Conservation (phyloP, 139 green algal species). For the Chlorella sp. region DNA sequence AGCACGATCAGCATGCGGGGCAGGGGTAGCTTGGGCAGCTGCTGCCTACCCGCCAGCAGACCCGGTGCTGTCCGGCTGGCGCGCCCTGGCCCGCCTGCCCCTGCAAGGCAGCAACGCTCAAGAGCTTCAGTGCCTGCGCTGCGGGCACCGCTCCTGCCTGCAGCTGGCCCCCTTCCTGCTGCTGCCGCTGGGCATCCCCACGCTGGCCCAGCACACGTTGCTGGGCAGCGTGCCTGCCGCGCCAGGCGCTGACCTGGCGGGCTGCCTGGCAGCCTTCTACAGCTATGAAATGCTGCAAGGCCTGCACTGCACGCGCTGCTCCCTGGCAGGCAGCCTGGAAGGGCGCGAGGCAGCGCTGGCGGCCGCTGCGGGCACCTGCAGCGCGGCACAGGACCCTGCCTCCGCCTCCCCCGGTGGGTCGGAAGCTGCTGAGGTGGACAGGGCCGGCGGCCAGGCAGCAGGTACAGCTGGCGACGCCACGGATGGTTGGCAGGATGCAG, state of each 20-base stretch:
- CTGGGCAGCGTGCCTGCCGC: conserved; percentile 15
- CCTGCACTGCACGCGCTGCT: conserved; percentile 30
- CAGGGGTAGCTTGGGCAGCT: neutral
- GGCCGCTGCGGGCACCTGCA: too few relatives aligned
- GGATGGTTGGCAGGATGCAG: too few relatives aligned
- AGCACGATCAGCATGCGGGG: too few relatives aligned
- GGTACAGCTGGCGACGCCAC: too few relatives aligned
- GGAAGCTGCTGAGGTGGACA: too few relatives aligned
- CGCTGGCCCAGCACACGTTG: neutral
- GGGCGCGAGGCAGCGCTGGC: too few relatives aligned
- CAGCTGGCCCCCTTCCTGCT: conserved; percentile 27
- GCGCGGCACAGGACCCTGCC: too few relatives aligned
- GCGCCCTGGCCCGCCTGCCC: neutral
- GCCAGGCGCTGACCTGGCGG: neutral
- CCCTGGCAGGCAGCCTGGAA: conserved; percentile 9
- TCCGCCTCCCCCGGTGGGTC: too few relatives aligned
- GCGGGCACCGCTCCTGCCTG: neutral
- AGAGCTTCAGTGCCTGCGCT: conserved; percentile 35
- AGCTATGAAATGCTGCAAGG: conserved; percentile 11
- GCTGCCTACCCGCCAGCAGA: neutral
- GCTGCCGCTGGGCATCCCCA: conserved; percentile 28
- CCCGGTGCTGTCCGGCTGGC: too few relatives aligned
- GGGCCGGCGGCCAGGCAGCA: too few relatives aligned
- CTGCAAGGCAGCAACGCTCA: neutral
- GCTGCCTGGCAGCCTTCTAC: conserved; percentile 12